Evolutionary conservation across 2,329 filamentous ascomycete species (phyloP).

Genomic region (Xylariaceae sp.): DNA sequence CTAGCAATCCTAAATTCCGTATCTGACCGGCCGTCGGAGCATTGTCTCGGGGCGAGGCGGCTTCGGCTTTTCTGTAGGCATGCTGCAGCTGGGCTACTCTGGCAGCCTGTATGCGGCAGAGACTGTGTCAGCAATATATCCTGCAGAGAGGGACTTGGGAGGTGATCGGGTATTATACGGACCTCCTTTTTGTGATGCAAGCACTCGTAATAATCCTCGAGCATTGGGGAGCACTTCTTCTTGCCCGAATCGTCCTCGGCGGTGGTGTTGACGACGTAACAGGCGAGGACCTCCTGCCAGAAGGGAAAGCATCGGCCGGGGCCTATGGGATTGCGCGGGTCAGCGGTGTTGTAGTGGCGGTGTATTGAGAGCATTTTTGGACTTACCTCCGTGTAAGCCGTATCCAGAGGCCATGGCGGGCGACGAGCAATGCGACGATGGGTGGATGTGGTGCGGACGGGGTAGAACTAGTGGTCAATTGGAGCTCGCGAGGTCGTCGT

Average conservation of each 20-base stretch:
- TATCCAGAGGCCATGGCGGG: slow-evolving; percentile 72
- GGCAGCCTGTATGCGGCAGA: slow-evolving; percentile 55
- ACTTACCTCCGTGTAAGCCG: slow-evolving; percentile 74
- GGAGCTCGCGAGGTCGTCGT: slow-evolving; percentile 15
- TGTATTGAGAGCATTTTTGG: slow-evolving; percentile 1
- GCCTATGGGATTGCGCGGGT: slow-evolving; percentile 38
- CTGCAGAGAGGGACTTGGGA: neutral
- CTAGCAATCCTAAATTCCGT: slow-evolving; percentile 77
- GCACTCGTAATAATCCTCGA: slow-evolving; percentile 99
- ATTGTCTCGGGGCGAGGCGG: slow-evolving; percentile 71
- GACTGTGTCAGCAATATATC: slow-evolving; percentile 5
- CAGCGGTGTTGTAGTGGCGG: slow-evolving; percentile 5
- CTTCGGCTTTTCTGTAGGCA: slow-evolving; percentile 78
- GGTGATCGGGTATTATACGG: slow-evolving; percentile 8
- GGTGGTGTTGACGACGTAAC: slow-evolving; percentile 91
- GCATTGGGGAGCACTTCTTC: slow-evolving; percentile 76
- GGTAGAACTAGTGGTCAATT: slow-evolving; percentile 18
- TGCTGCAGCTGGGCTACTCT: slow-evolving; percentile 75
- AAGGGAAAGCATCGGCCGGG: slow-evolving; percentile 90
- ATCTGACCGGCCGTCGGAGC: slow-evolving; percentile 82
- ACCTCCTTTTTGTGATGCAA: slow-evolving; percentile 99
- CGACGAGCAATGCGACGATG: slow-evolving; percentile 7
- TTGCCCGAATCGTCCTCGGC: slow-evolving; percentile 75
- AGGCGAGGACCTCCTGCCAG: slow-evolving; percentile 98
- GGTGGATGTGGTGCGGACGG: slow-evolving; percentile 4